Percentiles rank a stretch among this genome's conserved stretches.
These are phyloP conservation scores for Magnaporthiopsis poae DNA, from an alignment of 2,329 filamentous ascomycete genomes.

Conservation along the genomic window DNA sequence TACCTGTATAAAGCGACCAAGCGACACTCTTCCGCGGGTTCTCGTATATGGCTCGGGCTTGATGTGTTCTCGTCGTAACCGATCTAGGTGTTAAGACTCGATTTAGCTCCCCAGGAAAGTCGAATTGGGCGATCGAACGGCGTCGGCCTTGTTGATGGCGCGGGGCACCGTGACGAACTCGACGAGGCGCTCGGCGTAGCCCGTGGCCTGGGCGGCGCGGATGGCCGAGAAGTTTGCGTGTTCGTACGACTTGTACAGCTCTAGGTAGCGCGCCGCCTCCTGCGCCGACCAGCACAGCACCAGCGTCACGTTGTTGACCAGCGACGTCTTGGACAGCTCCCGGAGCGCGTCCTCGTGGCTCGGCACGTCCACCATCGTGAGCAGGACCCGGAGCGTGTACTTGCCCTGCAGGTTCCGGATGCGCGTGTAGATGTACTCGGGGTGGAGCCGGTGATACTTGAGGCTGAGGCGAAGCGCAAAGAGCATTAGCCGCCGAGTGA, in stretches of 20 bases:
- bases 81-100: too few species aligned
- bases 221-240: slow-evolving; percentile 73
- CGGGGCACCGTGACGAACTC: slow-evolving; percentile 88
- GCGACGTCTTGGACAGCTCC: slow-evolving; percentile 81
- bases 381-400: slow-evolving; percentile 75
- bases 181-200: slow-evolving; percentile 76
- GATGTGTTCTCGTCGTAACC: too few species aligned
- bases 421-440: slow-evolving; percentile 93
- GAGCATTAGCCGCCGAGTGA: background rate
- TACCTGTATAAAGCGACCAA: too few species aligned
- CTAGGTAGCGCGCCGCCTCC: slow-evolving; percentile 86
- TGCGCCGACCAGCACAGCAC: slow-evolving; percentile 90
- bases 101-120: too few species aligned
- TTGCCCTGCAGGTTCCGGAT: slow-evolving; percentile 75
- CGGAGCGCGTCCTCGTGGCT: slow-evolving; percentile 86
- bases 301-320: slow-evolving; percentile 86
- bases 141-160: slow-evolving; percentile 89
- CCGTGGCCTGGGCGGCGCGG: slow-evolving; percentile 70
- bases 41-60: too few species aligned
- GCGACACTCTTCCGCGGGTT: too few species aligned
- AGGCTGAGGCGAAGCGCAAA: slow-evolving; percentile 38
- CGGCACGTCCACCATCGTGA: slow-evolving; percentile 88
- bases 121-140: too few species aligned
- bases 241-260: slow-evolving; percentile 90
- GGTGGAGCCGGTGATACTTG: slow-evolving; percentile 94